Base-by-base conservation (phyloP, 257 asterid genomes). In the Plantago major region DNA sequence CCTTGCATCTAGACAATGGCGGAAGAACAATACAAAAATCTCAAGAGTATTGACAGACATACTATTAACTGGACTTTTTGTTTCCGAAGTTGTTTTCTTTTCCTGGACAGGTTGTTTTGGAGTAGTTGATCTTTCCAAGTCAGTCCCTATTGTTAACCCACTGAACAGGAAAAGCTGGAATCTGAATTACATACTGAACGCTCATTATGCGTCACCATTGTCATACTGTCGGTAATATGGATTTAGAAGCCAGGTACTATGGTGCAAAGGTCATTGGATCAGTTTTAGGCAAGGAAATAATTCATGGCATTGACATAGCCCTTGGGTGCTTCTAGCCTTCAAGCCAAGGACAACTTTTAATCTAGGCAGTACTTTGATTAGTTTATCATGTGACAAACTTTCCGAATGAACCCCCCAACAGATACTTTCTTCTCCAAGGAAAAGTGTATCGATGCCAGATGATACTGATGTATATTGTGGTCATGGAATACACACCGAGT, bases 221-320 rank as follows among this genome's bases (percentile, higher is more conserved):
- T 76, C 99, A 92, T 79, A 89, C 97, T 63, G 97, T 93, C 66
- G 99, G 97, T 10, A 92, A 92, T 75, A 52, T 83, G 76, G 99
- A 81, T 70, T 74, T 92, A 54, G 86, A 86, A 81, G 97, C 79
- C 76, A 84, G 89, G 86, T n/a, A n/a, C n/a, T 92, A 89, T 37
- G 99, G 99, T 42, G 99, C 97, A 65, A 92, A 92, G 99, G 93
- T 92, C 46, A 89, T 89, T 73, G 99, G 99, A 63, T 82, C 99
- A 12, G 78, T 76, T 62, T 42, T 68, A 69, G 99, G 89, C 81
- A 76, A 75, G 69, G 99, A 86, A 60, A 89, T 86, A 67, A 92
- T 92, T 75, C 99, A 97, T 67, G 99, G 99, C 55, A 83, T 92
- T 71, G 99, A 92, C 81, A 89, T 92, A 56, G 81, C 75, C 46